Base-by-base conservation (phyloP, 2,329 filamentous ascomycete genomes). In the Cadophora gregata region DNA sequence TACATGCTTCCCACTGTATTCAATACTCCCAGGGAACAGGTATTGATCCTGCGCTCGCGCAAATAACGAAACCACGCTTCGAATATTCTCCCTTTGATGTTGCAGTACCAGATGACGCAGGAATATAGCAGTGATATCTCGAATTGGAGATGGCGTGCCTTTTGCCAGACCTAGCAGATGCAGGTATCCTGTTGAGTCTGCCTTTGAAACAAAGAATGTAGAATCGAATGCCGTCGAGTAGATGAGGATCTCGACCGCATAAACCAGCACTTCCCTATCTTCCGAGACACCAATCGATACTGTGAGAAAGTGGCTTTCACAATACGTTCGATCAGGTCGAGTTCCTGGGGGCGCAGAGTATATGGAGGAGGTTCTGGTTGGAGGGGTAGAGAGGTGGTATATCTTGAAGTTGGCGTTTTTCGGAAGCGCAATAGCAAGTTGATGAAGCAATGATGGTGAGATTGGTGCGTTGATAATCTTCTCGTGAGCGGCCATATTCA, bases 201-300 rank as follows among this genome's bases (percentile, higher is more conserved):
- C 96, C 79, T 99, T 99, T 70, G 94, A 95, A 27, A 99, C 90
- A 77, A 99, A 99, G 63, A 98, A 85, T 4, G 92, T 97, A 1
- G 91, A 97, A 27, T 93, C 86, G 73, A 87, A 86, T 55, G 87
- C 86, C 0, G 94, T 97, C 0, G 89, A 91, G 79, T 96, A 99
- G 67, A 99, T 86, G 73, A 96, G 85, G 61, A 97, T 84, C 77
- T 99, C 96, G 69, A 99, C 85, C 19, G 91, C 95, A 66, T 97
- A 89, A 9, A 95, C 84, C 7, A 97, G 80, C 1, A 96, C 84
- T 66, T 77, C 75, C 45, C 65, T 66, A 38, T 56, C 69, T 27
- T 73, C 71, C 42, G 66, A 59, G 14, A 66, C 66, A 33, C 62
- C 72, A 68, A 87, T 82, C 0, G 86, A 87, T 24, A 88, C 83